These are phyloP conservation scores for Mycena amicta DNA, from an alignment of 768 basidiomycete genomes.

Conservation along the genomic window DNA sequence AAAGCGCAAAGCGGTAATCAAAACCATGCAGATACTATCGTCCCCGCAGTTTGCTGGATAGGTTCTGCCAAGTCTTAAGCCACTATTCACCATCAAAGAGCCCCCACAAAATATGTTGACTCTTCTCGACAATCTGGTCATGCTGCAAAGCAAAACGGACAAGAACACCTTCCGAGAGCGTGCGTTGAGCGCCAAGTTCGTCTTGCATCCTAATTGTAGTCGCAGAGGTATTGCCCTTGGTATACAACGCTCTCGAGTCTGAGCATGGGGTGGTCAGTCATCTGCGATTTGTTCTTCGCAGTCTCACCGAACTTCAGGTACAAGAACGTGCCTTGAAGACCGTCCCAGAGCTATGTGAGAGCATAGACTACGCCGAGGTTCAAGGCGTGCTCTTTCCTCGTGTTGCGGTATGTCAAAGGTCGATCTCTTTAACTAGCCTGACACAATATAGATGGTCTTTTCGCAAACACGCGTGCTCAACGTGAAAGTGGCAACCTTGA, in stretches of 20 bases:
- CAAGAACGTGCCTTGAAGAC: slow-evolving; percentile 87
- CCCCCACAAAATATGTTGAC: slow-evolving; percentile 98
- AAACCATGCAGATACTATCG: too few relatives aligned
- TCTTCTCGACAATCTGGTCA: slow-evolving; percentile 82
- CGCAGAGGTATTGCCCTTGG: slow-evolving; percentile 92
- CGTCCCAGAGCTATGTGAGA: slow-evolving; percentile 89
- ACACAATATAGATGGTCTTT: slow-evolving; percentile 72
- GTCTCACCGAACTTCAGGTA: slow-evolving; percentile 50
- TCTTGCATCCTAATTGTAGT: slow-evolving; percentile 8
- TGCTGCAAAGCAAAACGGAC: slow-evolving; percentile 89
- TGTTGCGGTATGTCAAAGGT: slow-evolving; percentile 69
- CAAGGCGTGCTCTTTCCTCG: slow-evolving; percentile 88
- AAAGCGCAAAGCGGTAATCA: too few relatives aligned
- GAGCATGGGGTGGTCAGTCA: slow-evolving; percentile 75
- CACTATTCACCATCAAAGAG: slow-evolving; percentile 87
- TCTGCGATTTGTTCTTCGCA: not conserved
- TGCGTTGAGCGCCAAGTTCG: slow-evolving; percentile 42
- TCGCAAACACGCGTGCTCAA: slow-evolving; percentile 86
- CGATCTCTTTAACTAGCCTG: slow-evolving; percentile 4
- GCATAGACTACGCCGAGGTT: slow-evolving; percentile 93
- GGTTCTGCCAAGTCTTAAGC: slow-evolving; percentile 87
- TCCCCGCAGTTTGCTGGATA: slow-evolving; percentile 77
- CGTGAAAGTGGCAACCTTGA: slow-evolving; percentile 88
- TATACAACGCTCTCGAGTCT: slow-evolving; percentile 96
- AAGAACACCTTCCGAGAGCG: slow-evolving; percentile 87